Percentiles rank a stretch among this genome's conserved stretches.
Evolutionary conservation across 306 rosid genomes (phyloP).

Genomic region (Biancaea sappan): DNA sequence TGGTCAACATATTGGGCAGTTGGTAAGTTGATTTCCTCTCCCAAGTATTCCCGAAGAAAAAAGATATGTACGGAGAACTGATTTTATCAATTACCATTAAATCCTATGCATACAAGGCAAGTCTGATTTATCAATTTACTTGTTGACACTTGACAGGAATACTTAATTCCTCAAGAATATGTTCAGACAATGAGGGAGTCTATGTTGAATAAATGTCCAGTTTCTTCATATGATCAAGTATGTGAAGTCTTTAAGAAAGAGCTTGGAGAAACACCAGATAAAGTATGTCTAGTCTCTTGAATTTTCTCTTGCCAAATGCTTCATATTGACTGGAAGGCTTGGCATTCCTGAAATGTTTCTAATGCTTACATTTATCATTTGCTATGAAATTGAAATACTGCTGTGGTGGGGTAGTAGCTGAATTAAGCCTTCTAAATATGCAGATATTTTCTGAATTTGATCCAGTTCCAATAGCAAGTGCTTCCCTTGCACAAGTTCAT

Average conservation of each 20-base stretch:
- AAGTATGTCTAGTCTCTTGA: constrained; percentile 48
- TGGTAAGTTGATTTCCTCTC: constrained; percentile 56
- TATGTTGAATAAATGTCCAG: constrained; percentile 94
- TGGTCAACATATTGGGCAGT: constrained; percentile 92
- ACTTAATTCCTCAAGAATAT: constrained; percentile 85
- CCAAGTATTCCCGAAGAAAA: constrained; percentile 14
- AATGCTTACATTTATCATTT: constrained; percentile 8
- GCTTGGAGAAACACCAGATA: constrained; percentile 84
- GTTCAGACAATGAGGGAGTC: constrained; percentile 85
- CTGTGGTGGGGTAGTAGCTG: constrained; percentile 23
- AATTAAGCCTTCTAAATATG: constrained; percentile 42
- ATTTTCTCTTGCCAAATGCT: constrained; percentile 8
- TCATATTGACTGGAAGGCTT: neutral
- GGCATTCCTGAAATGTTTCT: neutral
- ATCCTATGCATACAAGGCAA: neutral
- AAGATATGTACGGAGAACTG: constrained; percentile 8
- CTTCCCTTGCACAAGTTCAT: constrained; percentile 99
- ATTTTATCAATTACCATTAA: neutral
- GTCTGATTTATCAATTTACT: constrained; percentile 4
- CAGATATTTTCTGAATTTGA: constrained; percentile 85
- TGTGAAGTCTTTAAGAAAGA: constrained; percentile 79
- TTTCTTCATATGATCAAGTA: constrained; percentile 88
- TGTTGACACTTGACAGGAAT: constrained; percentile 65
- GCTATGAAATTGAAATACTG: constrained; percentile 13
- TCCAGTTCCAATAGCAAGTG: constrained; percentile 90